Evolutionary conservation across 176 grass and related monocot genomes (phyloP), one percentile per base, ranked within the genome.

Genomic region (Stipa capillata): DNA sequence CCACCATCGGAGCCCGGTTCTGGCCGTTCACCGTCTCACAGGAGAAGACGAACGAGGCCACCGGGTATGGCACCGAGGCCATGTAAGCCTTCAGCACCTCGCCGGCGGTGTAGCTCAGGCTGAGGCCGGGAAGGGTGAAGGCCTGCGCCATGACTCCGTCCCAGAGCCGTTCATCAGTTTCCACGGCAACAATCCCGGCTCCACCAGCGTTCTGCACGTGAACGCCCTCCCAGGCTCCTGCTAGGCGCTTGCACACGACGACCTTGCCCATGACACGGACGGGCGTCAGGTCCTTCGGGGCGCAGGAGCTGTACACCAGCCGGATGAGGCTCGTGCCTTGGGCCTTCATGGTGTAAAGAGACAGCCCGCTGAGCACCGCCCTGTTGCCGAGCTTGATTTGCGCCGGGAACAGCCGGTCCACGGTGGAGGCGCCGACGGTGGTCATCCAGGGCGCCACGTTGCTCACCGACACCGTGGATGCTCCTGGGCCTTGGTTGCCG

Each of bases 361-460:
- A 80, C 44, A 81, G 56, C 2, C 87, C 69, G 1, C 16, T 23
- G 3, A 80, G 53, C 3, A 62, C 60, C 2, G 25, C 8, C 1
- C 75, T 82, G 45, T 89, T 52, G 3, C 76, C 82, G 15, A 89
- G 76, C 17, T 4, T 27, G 32, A 81, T 0, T 9, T 0, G 16
- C 16, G 21, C 87, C 33, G 51, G 60, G 50, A 89, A 89, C 12
- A 31, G 1, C 8, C 69, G 47, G 70, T 85, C 82, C 14, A 80
- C 7, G 4, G 57, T 33, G 41, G 27, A 13, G 5, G 82, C 74
- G 34, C 87, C 82, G 13, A 81, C 57, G 3, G 76, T 89, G 1
- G 68, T 68, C 8, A 89, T 54, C 76, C 87, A 89, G 0, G 76
- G 81, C 29, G 76, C 21, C 3, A 44, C 7, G 52, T 89, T 89